These are phyloP conservation scores for Eucalyptus marginata DNA, from an alignment of 345 rosid species.

Conservation along the genomic window DNA sequence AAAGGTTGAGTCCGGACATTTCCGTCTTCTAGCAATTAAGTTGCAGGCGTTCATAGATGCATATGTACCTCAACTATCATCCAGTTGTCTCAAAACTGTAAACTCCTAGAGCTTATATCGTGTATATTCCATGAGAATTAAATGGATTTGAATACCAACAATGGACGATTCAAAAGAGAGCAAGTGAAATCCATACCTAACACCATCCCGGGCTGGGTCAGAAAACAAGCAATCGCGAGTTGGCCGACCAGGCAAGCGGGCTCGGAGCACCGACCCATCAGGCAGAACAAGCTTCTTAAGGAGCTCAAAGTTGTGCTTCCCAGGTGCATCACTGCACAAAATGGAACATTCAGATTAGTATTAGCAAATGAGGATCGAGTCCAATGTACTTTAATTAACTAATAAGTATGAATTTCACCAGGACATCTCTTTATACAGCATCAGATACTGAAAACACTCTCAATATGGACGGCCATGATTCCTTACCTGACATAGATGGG, in stretches of 20 bases:
- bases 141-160: not conserved
- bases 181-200: slow-evolving; percentile 24
- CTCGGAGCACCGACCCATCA: slow-evolving; percentile 83
- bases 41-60: not conserved
- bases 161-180: not conserved
- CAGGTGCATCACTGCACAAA: slow-evolving; percentile 80
- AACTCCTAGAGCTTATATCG: not conserved
- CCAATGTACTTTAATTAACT: not conserved
- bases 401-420: not conserved
- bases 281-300: slow-evolving; percentile 76
- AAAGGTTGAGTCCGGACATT: not conserved
- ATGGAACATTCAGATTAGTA: not conserved
- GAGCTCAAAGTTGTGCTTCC: slow-evolving; percentile 74
- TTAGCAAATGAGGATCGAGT: not conserved
- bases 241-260: slow-evolving; percentile 84
- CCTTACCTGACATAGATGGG: slow-evolving; percentile 76
- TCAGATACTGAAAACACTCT: not conserved
- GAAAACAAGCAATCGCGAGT: slow-evolving; percentile 75
- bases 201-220: slow-evolving; percentile 83
- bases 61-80: not conserved
- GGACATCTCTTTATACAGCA: not conserved
- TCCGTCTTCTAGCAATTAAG: not conserved
- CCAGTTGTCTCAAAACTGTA: not conserved
- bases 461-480: not conserved
- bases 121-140: not conserved